These are phyloP conservation scores for Xerophyta viscosa DNA, from an alignment of 106 monocot genomes.

Conservation along the genomic window DNA sequence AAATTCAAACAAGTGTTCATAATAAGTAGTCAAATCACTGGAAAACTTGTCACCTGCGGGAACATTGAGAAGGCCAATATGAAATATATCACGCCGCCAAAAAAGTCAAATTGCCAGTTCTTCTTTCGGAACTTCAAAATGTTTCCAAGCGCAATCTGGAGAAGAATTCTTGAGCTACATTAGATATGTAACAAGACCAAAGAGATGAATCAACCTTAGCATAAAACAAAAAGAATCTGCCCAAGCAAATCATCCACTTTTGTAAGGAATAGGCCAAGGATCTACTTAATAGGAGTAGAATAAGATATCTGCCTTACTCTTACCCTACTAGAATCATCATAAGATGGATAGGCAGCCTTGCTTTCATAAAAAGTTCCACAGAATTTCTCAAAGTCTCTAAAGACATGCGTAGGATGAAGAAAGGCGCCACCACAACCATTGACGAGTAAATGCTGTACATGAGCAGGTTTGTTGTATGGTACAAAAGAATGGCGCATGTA, in stretches of 20 bases:
- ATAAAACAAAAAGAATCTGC: too few species aligned
- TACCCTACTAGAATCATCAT: conserved; percentile 85
- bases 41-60: conserved; percentile 57
- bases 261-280: too few species aligned
- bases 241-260: too few species aligned
- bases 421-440: conserved; percentile 99
- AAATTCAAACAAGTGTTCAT: too few species aligned
- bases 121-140: conserved; percentile 95
- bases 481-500: conserved; percentile 91
- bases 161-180: too few species aligned
- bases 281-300: too few species aligned
- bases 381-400: conserved; percentile 67
- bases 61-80: conserved; percentile 88
- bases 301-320: background rate
- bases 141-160: conserved; percentile 85
- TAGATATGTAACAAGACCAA: too few species aligned
- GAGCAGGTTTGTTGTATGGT: conserved; percentile 40
- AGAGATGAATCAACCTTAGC: too few species aligned
- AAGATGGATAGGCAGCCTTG: conserved; percentile 90
- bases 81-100: conserved; percentile 89
- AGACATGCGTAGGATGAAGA: conserved; percentile 96
- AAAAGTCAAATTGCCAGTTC: conserved; percentile 95
- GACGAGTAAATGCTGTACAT: conserved; percentile 85
- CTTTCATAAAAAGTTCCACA: conserved; percentile 69
- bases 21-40: too few species aligned